Evolutionary conservation across 73 alveolate species (phyloP), one percentile per base, ranked within the genome.

Genomic region (Diophrys appendiculata): DNA sequence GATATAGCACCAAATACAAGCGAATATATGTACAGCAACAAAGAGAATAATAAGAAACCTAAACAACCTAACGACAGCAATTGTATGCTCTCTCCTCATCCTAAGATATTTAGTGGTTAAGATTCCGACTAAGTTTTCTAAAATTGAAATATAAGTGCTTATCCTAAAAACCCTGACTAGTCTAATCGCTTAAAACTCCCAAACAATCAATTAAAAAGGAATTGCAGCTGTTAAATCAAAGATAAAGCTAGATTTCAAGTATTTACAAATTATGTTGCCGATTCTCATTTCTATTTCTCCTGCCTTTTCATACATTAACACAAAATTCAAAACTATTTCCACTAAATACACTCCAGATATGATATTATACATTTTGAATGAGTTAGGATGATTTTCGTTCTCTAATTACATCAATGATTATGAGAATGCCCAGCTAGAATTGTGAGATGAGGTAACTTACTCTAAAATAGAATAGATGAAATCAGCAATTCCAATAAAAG

Each of bases 1-100:
- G 29, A 83, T 31, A 29, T 30, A 52, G 23, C 64, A 32, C 87
- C 92, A 76, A 1, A 76, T 67, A n/a, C 84, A 83, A 0, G 87
- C 77, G 23, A 83, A 54, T 26, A 77, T 25, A 73, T 83, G 92
- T 22, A 76, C 87, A 43, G 60, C 18, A 18, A 43, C 60, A 43
- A 43, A 5, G n/a, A 43, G 60, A 43, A 18, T 43, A 5, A 43
- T 43, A 43, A 43, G 5, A 18, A 43, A 43, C n/a, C n/a, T 43
- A 43, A 43, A 43, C 18, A 43, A 18, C 18, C 18, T 43, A 5
- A 43, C 18, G 5, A 43, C 5, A 43, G 60, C 60, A 5, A 43
- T 43, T 43, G 60, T 43, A 5, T 11, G 60, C n/a, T 43, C 18
- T 5, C 60, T 5, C 18, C 18, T 43, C 5, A 43, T 5, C 18